Evolutionary conservation across 306 rosid genomes (phyloP).

Genomic region (Pterocarpus macrocarpus): DNA sequence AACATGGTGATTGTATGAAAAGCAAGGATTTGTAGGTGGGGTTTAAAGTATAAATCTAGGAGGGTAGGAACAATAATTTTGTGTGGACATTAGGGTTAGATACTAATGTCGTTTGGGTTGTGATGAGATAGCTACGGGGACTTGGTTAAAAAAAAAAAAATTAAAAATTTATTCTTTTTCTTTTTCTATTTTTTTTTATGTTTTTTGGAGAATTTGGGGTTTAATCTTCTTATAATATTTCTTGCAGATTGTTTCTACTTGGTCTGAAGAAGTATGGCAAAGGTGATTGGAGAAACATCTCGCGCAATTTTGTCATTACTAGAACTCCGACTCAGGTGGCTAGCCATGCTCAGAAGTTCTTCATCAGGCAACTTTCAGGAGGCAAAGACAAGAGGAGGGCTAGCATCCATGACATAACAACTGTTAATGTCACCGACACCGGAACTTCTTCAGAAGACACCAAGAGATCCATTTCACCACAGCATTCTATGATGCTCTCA

Average conservation of each 20-base stretch:
- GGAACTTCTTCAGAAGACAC: slow-evolving; percentile 56
- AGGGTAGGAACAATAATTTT: slow-evolving; percentile 40
- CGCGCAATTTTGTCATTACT: slow-evolving; percentile 79
- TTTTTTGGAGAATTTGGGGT: background rate
- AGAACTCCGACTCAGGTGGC: slow-evolving; percentile 97
- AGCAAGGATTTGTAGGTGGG: slow-evolving; percentile 25
- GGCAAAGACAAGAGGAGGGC: slow-evolving; percentile 96
- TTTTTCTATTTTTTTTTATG: background rate
- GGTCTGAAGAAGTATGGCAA: slow-evolving; percentile 91
- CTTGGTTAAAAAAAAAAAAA: background rate
- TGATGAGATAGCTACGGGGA: slow-evolving; percentile 24
- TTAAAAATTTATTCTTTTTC: too few relatives aligned
- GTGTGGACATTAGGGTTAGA: slow-evolving; percentile 33
- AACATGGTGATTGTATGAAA: slow-evolving; percentile 24
- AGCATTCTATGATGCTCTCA: slow-evolving; percentile 46
- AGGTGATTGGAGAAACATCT: slow-evolving; percentile 98
- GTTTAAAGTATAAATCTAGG: background rate
- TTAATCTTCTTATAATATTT: slow-evolving; percentile 23
- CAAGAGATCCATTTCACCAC: slow-evolving; percentile 56
- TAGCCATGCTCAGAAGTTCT: slow-evolving; percentile 97
- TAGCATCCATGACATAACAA: slow-evolving; percentile 98
- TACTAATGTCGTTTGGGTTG: slow-evolving; percentile 5
- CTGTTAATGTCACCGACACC: slow-evolving; percentile 75
- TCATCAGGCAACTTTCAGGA: slow-evolving; percentile 88
- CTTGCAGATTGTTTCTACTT: slow-evolving; percentile 76